Evolutionary conservation across 805 yeast genomes (phyloP).

Genomic region (Cyberlindnera galapagoensis): DNA sequence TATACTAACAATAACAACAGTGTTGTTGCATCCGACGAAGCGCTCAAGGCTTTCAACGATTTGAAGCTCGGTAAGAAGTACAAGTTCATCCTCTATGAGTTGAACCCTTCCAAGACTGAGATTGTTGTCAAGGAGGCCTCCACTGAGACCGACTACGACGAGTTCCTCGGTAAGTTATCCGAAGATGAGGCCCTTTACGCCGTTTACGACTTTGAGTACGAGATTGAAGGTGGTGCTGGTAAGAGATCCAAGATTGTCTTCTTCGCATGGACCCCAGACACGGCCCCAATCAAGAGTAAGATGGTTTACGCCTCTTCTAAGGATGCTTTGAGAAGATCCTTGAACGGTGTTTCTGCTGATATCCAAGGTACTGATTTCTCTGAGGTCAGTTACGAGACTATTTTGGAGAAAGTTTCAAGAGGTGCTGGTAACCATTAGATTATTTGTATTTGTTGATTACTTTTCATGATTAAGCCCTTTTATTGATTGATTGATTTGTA

Average conservation of each 20-base stretch:
- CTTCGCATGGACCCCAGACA: constrained; percentile 96
- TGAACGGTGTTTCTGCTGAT: constrained; percentile 91
- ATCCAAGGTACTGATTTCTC: constrained; percentile 97
- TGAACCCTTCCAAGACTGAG: constrained; percentile 83
- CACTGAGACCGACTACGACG: constrained; percentile 67
- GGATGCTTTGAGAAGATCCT: constrained; percentile 95
- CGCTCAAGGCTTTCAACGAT: constrained; percentile 90
- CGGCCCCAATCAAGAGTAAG: constrained; percentile 91
- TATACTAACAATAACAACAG: constrained; percentile 28
- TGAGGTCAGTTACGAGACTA: constrained; percentile 92
- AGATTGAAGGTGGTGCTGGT: constrained; percentile 85
- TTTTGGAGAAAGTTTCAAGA: constrained; percentile 78
- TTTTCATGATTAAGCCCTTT: no score
- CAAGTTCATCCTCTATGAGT: constrained; percentile 75
- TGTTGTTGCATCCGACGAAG: constrained; percentile 84
- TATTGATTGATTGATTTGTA: no score
- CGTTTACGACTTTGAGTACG: constrained; percentile 94
- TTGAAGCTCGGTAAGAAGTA: constrained; percentile 88
- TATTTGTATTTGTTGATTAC: no score
- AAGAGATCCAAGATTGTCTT: constrained; percentile 73
- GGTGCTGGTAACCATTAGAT: constrained; percentile 18
- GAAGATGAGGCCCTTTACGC: constrained; percentile 97
- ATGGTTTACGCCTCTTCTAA: constrained; percentile 99
- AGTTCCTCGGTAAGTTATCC: constrained; percentile 82
- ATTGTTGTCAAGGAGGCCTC: constrained; percentile 88